A percentile compares a stretch with the other conserved stretches of the same genome.
Conservation (phyloP, 495 filamentous ascomycete genomes). For the Penicillium nucicola region DNA sequence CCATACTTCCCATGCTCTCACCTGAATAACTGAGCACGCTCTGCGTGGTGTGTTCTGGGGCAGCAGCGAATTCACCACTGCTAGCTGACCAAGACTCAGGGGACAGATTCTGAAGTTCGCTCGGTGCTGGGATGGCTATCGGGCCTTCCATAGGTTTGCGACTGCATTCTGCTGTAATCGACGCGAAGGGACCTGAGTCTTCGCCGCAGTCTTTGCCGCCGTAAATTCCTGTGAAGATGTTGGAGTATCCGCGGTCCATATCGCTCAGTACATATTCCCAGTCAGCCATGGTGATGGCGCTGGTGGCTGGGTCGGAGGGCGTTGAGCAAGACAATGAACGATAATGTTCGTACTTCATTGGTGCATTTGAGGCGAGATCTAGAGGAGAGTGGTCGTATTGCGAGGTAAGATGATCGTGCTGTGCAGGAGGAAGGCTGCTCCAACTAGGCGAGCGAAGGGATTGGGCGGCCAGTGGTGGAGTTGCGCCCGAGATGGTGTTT, state of each 20-base stretch:
- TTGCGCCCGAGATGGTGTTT: constrained; percentile 36
- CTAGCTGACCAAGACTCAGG: constrained; percentile 44
- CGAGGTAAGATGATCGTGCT: constrained; percentile 27
- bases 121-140: constrained; percentile 17
- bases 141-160: constrained; percentile 25
- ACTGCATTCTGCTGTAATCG: constrained; percentile 37
- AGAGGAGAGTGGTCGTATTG: constrained; percentile 18
- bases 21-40: constrained; percentile 75
- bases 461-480: constrained; percentile 20
- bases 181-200: constrained; percentile 42
- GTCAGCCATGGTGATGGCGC: constrained; percentile 57
- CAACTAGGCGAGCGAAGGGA: constrained; percentile 39
- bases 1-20: constrained; percentile 62
- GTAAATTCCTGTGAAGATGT: constrained; percentile 82
- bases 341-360: constrained; percentile 28
- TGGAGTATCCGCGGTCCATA: constrained; percentile 73
- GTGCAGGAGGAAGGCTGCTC: constrained; percentile 38
- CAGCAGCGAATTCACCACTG: constrained; percentile 33
- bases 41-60: constrained; percentile 48
- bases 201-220: constrained; percentile 60
- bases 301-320: constrained; percentile 24
- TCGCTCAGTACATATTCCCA: constrained; percentile 77
- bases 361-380: constrained; percentile 17
- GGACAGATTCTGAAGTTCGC: constrained; percentile 32
- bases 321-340: constrained; percentile 31